Conservation (phyloP, 805 yeast species). For the Kregervanrija delftensis region DNA sequence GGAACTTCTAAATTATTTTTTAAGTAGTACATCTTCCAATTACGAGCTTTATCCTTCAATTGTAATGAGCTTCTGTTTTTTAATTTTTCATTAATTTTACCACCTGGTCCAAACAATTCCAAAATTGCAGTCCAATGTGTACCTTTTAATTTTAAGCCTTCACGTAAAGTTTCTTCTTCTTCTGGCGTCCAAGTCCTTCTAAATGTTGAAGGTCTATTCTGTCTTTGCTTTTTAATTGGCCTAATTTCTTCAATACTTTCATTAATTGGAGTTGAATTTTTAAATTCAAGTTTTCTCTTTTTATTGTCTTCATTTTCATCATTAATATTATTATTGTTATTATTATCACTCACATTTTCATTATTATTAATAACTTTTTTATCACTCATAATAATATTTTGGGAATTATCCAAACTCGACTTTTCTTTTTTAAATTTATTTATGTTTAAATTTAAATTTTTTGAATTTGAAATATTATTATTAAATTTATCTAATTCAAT, state of each 20-base stretch:
- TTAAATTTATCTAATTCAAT: slow-evolving; percentile 15
- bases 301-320: slow-evolving; percentile 2
- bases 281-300: not conserved
- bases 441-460: too few species aligned
- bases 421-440: too few species aligned
- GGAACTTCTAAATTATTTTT: slow-evolving; percentile 76
- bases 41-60: slow-evolving; percentile 92
- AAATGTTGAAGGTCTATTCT: slow-evolving; percentile 25
- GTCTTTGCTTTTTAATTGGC: slow-evolving; percentile 13
- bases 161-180: slow-evolving; percentile 79
- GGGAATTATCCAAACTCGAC: too few species aligned
- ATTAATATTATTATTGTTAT: slow-evolving; percentile 5
- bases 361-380: not conserved
- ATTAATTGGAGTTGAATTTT: not conserved
- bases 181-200: slow-evolving; percentile 81
- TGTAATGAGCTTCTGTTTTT: slow-evolving; percentile 89
- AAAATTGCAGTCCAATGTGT: slow-evolving; percentile 92
- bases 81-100: slow-evolving; percentile 71
- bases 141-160: slow-evolving; percentile 77
- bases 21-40: slow-evolving; percentile 84
- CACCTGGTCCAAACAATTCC: slow-evolving; percentile 92
- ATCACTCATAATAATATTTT: too few species aligned
- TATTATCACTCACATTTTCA: not conserved
- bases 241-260: not conserved
- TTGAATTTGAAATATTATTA: too few species aligned